Percentiles rank a stretch among this genome's conserved stretches.
Conservation (phyloP, 2,329 filamentous ascomycete genomes). For the Colletotrichum melonis region DNA sequence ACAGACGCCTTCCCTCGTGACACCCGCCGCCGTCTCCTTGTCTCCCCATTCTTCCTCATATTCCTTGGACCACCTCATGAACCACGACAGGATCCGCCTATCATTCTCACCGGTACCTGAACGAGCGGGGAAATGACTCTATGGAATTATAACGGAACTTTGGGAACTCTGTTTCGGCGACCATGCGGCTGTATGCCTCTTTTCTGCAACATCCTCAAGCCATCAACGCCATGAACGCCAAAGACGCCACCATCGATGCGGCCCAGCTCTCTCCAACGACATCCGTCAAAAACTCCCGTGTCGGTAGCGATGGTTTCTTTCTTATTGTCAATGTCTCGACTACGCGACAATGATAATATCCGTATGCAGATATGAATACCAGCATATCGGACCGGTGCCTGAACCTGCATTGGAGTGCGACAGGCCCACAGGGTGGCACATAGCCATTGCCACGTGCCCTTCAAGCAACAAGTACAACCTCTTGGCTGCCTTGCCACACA, state of each 20-base stretch:
- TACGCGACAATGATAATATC: background rate
- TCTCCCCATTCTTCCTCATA: background rate
- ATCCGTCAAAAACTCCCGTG: too few species aligned
- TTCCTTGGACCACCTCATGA: background rate
- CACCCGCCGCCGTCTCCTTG: background rate
- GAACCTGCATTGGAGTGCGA: background rate
- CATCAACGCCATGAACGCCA: background rate
- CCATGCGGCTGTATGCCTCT: background rate
- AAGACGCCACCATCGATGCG: background rate
- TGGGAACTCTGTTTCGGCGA: background rate
- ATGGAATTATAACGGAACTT: background rate
- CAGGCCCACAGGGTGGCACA: background rate
- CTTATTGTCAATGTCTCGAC: constrained; percentile 4
- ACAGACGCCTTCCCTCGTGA: background rate
- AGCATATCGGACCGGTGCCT: background rate
- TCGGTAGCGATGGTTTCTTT: background rate
- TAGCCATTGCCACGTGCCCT: background rate
- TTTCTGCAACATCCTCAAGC: background rate
- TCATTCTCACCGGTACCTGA: background rate
- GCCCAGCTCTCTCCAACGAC: background rate
- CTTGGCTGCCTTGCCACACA: background rate
- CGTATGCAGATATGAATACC: background rate
- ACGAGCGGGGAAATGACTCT: background rate
- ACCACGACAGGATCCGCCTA: background rate
- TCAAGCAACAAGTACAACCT: constrained; percentile 2